Evolutionary conservation across 257 asterid species (phyloP).

Genomic region (Solanum sparsipilum): DNA sequence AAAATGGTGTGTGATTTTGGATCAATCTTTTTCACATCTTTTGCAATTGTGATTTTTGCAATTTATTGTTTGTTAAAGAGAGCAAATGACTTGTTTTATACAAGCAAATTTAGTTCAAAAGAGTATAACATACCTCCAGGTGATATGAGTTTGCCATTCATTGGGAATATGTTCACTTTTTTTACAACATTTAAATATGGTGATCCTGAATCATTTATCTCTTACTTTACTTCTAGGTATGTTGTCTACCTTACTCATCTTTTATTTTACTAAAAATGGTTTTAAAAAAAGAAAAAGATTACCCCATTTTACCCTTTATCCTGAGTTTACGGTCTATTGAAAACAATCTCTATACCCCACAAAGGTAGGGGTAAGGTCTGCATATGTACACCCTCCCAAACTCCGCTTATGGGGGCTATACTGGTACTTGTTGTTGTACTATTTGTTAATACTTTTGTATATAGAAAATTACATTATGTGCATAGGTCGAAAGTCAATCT

Average conservation of each 20-base stretch:
- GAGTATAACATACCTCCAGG: not conserved
- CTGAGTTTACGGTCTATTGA: rapidly evolving
- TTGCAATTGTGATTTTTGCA: not conserved
- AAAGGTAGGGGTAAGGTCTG: not conserved
- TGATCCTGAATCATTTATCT: slow-evolving; percentile 4
- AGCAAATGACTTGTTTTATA: not conserved
- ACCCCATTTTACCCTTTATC: not conserved
- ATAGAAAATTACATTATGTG: no score
- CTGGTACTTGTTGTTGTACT: no score
- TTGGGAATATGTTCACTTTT: slow-evolving; percentile 7
- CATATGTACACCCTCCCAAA: not conserved
- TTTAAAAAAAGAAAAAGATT: not conserved
- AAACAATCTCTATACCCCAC: not conserved
- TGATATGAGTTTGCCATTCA: slow-evolving; percentile 7
- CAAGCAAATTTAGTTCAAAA: not conserved
- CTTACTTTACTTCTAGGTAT: slow-evolving; percentile 3
- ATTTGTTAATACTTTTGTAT: no score
- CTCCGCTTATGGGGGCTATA: no score
- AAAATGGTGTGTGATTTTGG: not conserved
- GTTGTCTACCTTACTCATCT: not conserved
- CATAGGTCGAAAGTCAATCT: no score
- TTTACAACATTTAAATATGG: slow-evolving; percentile 6
- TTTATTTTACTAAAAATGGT: not conserved
- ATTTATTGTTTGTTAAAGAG: not conserved
- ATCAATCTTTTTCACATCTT: not conserved